Conservation (phyloP, 805 yeast species). For the Cyberlindnera xishuangbannaensis region DNA sequence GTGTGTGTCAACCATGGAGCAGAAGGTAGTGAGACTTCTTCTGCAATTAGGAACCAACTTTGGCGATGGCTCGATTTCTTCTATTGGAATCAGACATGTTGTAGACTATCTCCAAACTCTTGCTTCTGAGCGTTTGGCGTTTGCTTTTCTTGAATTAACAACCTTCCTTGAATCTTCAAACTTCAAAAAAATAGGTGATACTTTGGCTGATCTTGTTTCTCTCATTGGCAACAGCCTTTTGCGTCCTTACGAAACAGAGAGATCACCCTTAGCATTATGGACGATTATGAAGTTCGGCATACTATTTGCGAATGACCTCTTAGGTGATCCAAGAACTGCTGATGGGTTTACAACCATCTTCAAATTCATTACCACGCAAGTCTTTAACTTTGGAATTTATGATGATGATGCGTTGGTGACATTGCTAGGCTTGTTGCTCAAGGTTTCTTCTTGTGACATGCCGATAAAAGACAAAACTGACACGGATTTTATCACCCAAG, state of each 20-base stretch:
- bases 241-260: not conserved
- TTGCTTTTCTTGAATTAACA: conserved; percentile 1
- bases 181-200: not conserved
- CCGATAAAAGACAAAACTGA: not conserved
- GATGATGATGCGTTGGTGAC: not conserved
- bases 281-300: not conserved
- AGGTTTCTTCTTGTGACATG: not conserved
- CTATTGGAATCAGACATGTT: conserved; percentile 11
- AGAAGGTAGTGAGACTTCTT: conserved; percentile 5
- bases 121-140: conserved; percentile 2
- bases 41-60: conserved; percentile 8
- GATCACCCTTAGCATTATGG: not conserved
- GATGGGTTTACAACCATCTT: not conserved
- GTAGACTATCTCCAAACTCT: conserved; percentile 10
- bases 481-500: not conserved
- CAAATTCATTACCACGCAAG: not conserved
- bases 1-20: conserved; percentile 11
- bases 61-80: conserved; percentile 2
- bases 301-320: not conserved
- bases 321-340: not conserved
- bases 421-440: not conserved
- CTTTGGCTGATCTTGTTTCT: not conserved
- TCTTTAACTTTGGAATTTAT: too few relatives aligned
- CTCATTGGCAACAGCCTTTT: not conserved
- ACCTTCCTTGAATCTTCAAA: not conserved